Evolutionary conservation across 1,284 basidiomycete genomes (phyloP), one percentile per base, ranked within the genome.

Genomic region (Phellopilus nigrolimitatus): DNA sequence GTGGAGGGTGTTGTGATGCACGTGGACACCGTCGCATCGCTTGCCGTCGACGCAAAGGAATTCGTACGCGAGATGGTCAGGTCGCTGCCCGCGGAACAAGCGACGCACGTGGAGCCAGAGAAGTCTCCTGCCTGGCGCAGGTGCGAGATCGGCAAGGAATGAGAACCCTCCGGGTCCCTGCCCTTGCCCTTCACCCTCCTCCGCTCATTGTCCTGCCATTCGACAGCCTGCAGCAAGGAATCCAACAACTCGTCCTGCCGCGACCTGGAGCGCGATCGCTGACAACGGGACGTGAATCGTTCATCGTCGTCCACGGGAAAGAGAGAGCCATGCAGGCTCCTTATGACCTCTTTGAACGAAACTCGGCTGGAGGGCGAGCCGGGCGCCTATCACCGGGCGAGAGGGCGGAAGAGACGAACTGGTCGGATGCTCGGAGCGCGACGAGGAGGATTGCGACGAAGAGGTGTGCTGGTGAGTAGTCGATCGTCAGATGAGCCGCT

Each of bases 31-130:
- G 68, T 66, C 24, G 68, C 64, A 56, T 70, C 72, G 55, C 71
- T 71, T 51, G 70, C 68, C 54, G 80, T 78, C 17, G 80, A 78
- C 34, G 80, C 69, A 79, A 78, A 80, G 0, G 78, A 81, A 41
- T 71, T 69, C 17, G 78, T 71, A 34, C 75, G 73, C 1, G 71
- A 71, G 19, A 70, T 60, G 0, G 70, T 66, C 8, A 66, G 62
- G 7, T 68, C 66, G 3, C 68, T 48, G 60, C 61, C 50, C 43
- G 59, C 54, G 34, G 63, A 56, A 56, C 64, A 57, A 31, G 62
- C 60, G 22, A 65, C 52, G 24, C 67, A 63, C 9, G 70, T 61
- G 43, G 62, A n/a, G n/a, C n/a, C n/a, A n/a, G n/a, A n/a, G n/a
- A n/a, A n/a, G n/a, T n/a, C n/a, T n/a, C n/a, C n/a, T n/a, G n/a